Evolutionary conservation across 306 rosid genomes (phyloP), one percentile per base, ranked within the genome.

Genomic region (Cicer judaicum): DNA sequence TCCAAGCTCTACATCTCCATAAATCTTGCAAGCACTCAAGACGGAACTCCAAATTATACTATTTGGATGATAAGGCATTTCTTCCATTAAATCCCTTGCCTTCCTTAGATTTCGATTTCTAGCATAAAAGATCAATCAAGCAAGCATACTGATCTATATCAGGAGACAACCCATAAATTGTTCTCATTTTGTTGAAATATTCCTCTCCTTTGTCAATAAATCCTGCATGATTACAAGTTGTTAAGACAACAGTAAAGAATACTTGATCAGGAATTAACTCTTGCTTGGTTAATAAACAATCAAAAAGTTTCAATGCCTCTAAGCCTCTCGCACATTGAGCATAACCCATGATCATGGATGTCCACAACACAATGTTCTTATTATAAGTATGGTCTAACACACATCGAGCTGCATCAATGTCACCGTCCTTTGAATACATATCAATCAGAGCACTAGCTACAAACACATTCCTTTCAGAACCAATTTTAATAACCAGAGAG

Each of bases 341-440:
- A 78, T 81, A 89, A 29, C 87, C 89, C 91, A 39, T 85, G 66
- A 87, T 87, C 87, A 89, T 87, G 42, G 91, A 83, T 60, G 93
- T 89, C 80, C 85, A 83, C 50, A 85, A 56, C 68, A 89, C 87
- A 47, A 34, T 73, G 47, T 89, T 87, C 84, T 82, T 82, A 36
- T 65, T 56, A n/a, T 79, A 64, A 8, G 83, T 80, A 19, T 61
- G 88, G 70, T 83, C 83, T 49, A 85, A 87, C 80, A 89, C 80
- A 21, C 18, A 10, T 54, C 60, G 73, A 55, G 94, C 89, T 9
- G 69, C 88, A 6, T 85, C 84, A 42, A 87, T 52, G 62, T 85
- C 84, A 12, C 94, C 89, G 7, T 89, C 78, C 76, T 89, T 87
- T 1, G 94, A 87, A 66, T 89, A 89, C 94, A 89, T 89, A 80